Evolutionary conservation across 2,329 filamentous ascomycete species (phyloP).

Genomic region (Alternaria panax): DNA sequence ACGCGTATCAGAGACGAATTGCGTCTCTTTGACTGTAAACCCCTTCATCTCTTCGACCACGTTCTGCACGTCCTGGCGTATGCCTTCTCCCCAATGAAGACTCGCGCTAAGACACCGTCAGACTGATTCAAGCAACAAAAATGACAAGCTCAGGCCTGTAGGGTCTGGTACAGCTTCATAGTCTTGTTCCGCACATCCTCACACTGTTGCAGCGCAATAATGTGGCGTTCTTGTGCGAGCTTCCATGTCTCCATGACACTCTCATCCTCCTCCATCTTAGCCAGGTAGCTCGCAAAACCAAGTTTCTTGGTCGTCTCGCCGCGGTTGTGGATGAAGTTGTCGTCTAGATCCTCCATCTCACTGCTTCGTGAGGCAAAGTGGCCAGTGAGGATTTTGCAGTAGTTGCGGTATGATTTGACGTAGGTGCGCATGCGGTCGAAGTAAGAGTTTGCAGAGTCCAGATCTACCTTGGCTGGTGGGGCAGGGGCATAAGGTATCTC

Average conservation of each 20-base stretch:
- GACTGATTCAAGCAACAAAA: not conserved
- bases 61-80: not conserved
- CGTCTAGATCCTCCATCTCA: slow-evolving; percentile 52
- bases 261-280: slow-evolving; percentile 70
- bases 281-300: slow-evolving; percentile 66
- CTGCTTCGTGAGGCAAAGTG: slow-evolving; percentile 64
- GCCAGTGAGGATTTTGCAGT: slow-evolving; percentile 62
- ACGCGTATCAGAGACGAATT: not conserved
- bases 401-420: slow-evolving; percentile 63
- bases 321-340: slow-evolving; percentile 59
- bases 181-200: slow-evolving; percentile 43
- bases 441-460: slow-evolving; percentile 60
- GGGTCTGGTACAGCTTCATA: slow-evolving; percentile 37
- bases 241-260: slow-evolving; percentile 68
- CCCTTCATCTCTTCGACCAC: not conserved
- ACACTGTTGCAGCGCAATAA: slow-evolving; percentile 58
- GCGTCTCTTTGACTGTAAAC: not conserved
- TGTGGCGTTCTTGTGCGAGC: slow-evolving; percentile 66
- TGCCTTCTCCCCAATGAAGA: not conserved
- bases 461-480: slow-evolving; percentile 54
- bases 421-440: slow-evolving; percentile 63
- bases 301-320: slow-evolving; percentile 59
- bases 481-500: slow-evolving; percentile 60
- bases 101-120: slow-evolving; percentile 4
- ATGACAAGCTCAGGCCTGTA: slow-evolving; percentile 14